Conservation (phyloP, 768 basidiomycete species). For the Pulveroboletus sp. region DNA sequence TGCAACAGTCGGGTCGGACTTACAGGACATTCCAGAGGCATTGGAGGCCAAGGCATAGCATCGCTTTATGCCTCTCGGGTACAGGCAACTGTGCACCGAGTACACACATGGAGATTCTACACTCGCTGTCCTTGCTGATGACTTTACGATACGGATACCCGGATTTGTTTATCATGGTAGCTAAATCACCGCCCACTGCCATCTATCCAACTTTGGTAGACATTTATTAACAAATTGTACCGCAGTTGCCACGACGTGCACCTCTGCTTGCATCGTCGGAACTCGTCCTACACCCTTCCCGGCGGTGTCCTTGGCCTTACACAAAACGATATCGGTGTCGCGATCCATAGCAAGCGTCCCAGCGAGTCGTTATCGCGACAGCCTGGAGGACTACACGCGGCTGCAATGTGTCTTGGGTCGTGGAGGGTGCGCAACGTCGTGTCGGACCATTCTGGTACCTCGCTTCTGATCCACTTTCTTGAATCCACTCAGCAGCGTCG, state of each 20-base stretch:
- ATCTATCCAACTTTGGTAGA: neutral
- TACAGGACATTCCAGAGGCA: conserved; percentile 12
- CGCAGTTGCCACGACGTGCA: neutral
- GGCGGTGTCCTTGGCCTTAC: neutral
- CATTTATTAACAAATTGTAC: neutral
- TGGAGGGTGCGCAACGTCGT: conserved; percentile 13
- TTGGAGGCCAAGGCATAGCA: conserved; percentile 17
- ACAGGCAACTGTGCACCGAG: conserved; percentile 12
- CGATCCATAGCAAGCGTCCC: neutral
- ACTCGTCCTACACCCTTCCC: neutral
- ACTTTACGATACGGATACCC: conserved; percentile 22
- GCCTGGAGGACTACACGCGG: conserved; percentile 27
- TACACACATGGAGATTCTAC: neutral
- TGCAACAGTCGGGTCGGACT: conserved; percentile 1
- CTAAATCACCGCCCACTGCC: neutral
- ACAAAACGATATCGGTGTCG: neutral
- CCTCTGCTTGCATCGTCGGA: neutral
- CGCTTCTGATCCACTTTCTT: conserved; percentile 12
- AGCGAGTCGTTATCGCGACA: conserved; percentile 4
- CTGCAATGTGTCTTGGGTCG: neutral
- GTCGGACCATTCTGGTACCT: conserved; percentile 1
- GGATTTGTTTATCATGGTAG: conserved; percentile 18
- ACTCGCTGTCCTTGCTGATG: conserved; percentile 4
- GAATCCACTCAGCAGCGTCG: neutral
- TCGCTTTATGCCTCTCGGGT: conserved; percentile 6